Conservation (phyloP, 2,329 filamentous ascomycete species). For the Leptographium wingfieldii region DNA sequence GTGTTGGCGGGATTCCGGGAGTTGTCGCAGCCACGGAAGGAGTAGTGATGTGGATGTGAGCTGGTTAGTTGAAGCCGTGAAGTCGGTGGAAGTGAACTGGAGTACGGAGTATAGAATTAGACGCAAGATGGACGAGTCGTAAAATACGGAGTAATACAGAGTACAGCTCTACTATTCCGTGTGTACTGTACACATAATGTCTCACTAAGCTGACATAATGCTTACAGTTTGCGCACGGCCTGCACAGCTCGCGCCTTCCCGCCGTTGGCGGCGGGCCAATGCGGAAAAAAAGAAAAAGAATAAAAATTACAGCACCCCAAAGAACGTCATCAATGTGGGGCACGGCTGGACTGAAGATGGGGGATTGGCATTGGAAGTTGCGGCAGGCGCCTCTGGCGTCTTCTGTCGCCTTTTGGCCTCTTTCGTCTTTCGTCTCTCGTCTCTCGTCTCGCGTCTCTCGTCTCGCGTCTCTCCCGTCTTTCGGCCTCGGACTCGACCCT, state of each 20-base stretch:
- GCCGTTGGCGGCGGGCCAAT: neutral
- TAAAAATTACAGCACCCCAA: neutral
- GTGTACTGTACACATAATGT: no score
- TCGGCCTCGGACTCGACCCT: no score
- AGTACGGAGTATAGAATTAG: neutral
- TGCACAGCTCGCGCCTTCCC: neutral
- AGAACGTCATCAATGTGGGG: neutral
- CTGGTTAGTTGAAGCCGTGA: no score
- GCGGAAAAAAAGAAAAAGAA: neutral
- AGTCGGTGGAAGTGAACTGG: no score
- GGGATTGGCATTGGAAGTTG: neutral
- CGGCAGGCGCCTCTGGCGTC: neutral
- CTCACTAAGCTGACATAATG: no score
- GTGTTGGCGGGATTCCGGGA: slow-evolving; percentile 51
- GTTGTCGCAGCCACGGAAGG: slow-evolving; percentile 14
- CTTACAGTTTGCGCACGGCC: neutral
- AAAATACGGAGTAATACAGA: no score
- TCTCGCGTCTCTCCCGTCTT: neutral
- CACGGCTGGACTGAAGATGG: neutral
- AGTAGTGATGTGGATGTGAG: neutral
- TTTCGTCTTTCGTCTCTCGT: no score
- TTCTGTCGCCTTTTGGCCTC: neutral
- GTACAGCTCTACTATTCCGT: no score
- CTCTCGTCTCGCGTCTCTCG: no score
- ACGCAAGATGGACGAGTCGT: no score